A percentile compares a stretch with the other conserved stretches of the same genome.
phyloP scores from a whole-genome alignment of 768 basidiomycete genomes.

The Agaricus subrufescens region DNA sequence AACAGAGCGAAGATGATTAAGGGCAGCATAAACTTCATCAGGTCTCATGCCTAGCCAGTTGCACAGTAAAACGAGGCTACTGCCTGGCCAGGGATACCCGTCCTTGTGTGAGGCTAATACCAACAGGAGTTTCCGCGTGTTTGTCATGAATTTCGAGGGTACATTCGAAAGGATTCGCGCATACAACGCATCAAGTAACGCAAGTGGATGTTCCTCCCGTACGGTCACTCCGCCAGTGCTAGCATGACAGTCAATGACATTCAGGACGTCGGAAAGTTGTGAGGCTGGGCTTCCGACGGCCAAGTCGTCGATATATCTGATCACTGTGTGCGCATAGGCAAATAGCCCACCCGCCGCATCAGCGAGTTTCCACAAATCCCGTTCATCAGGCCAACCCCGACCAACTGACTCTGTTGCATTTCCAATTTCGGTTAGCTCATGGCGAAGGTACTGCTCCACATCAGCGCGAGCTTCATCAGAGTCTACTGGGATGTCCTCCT shows the following conservation, averaged over 20 bases:
- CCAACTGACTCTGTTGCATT: not conserved
- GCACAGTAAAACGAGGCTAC: not conserved
- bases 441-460: too few relatives aligned
- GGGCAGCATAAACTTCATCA: too few relatives aligned
- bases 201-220: not conserved
- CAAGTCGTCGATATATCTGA: not conserved
- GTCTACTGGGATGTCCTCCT: too few relatives aligned
- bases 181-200: constrained; percentile 7
- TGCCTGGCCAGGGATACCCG: too few relatives aligned
- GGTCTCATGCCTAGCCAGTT: not conserved
- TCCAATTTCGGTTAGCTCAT: too few relatives aligned
- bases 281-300: not conserved
- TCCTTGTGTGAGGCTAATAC: not conserved
- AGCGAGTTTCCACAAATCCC: not conserved
- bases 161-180: not conserved
- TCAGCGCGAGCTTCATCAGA: too few relatives aligned
- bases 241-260: not conserved
- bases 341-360: not conserved
- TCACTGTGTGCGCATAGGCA: not conserved
- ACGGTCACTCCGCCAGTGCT: too few relatives aligned
- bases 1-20: too few relatives aligned
- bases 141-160: not conserved
- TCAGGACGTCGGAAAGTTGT: not conserved
- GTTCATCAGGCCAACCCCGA: not conserved
- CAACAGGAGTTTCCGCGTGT: not conserved